phyloP scores from a whole-genome alignment of 2,329 filamentous ascomycete species.

The Penicillium sp. region DNA sequence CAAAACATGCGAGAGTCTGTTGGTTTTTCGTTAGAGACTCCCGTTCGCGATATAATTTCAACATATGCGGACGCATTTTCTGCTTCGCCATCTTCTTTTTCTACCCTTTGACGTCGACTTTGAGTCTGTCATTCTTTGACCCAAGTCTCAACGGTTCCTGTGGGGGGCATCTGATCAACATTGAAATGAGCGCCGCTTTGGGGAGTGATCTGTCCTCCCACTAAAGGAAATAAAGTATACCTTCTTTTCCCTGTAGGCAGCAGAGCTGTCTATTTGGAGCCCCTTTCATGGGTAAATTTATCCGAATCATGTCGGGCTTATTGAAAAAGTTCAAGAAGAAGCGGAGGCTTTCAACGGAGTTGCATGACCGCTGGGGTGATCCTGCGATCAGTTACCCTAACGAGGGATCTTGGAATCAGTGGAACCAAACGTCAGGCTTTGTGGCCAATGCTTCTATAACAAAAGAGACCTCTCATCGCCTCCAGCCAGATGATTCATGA shows the following conservation, averaged over 20 bases:
- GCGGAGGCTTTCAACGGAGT: constrained; percentile 35
- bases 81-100: constrained; percentile 5
- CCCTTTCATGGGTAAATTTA: constrained; percentile 27
- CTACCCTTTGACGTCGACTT: neutral
- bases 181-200: constrained; percentile 19
- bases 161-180: constrained; percentile 7
- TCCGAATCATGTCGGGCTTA: constrained; percentile 30
- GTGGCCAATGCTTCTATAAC: constrained; percentile 11
- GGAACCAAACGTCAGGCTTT: constrained; percentile 28
- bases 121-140: neutral
- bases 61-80: constrained; percentile 17
- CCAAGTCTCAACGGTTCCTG: constrained; percentile 4
- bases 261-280: constrained; percentile 8
- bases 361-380: constrained; percentile 44
- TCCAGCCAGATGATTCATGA: constrained; percentile 12
- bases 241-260: neutral
- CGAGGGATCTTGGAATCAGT: constrained; percentile 44
- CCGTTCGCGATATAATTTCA: constrained; percentile 24
- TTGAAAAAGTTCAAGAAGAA: constrained; percentile 35
- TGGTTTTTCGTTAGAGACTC: constrained; percentile 16
- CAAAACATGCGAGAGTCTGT: constrained; percentile 23
- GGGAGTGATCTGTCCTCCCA: constrained; percentile 21
- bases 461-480: neutral
- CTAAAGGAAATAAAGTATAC: neutral
- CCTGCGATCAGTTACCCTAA: constrained; percentile 41